A percentile compares a stretch with the other conserved stretches of the same genome.
Conservation (phyloP, 768 basidiomycete species). For the Mycena metata region DNA sequence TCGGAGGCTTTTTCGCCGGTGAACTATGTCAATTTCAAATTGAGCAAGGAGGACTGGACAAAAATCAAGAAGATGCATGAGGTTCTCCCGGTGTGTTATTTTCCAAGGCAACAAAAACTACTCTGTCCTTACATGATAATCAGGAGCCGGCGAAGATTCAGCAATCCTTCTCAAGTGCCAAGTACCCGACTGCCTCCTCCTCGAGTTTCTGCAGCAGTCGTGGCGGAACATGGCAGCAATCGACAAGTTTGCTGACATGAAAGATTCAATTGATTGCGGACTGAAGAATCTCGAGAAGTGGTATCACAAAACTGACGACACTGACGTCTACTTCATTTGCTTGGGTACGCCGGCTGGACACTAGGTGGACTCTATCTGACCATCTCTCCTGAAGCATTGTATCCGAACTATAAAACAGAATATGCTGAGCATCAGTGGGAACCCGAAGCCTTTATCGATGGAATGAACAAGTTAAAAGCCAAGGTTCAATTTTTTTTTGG, state of each 20-base stretch:
- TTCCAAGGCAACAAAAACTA: too few relatives aligned
- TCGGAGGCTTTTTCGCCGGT: too few relatives aligned
- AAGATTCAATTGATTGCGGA: slow-evolving; percentile 27
- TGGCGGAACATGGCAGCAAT: slow-evolving; percentile 34
- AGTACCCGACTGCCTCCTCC: slow-evolving; percentile 34
- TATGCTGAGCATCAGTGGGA: neutral
- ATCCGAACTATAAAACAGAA: slow-evolving; percentile 2
- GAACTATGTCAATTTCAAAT: slow-evolving; percentile 34
- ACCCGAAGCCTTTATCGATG: neutral
- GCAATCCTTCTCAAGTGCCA: slow-evolving; percentile 34
- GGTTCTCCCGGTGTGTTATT: slow-evolving; percentile 28
- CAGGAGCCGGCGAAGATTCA: slow-evolving; percentile 30
- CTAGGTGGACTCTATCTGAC: neutral
- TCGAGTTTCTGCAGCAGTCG: slow-evolving; percentile 36
- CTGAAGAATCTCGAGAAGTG: slow-evolving; percentile 36
- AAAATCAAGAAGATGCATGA: slow-evolving; percentile 35
- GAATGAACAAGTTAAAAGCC: neutral
- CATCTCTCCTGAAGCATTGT: neutral
- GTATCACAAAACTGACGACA: slow-evolving; percentile 35
- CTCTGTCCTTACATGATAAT: neutral
- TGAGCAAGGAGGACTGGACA: slow-evolving; percentile 26
- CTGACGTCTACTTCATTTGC: slow-evolving; percentile 31
- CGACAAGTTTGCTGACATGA: slow-evolving; percentile 9
- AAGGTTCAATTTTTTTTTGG: neutral
- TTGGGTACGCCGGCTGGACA: slow-evolving; percentile 13